Percentiles rank a stretch among this genome's conserved stretches.
Evolutionary conservation across 441 rosid genomes (phyloP).

Genomic region (Theobroma grandiflorum): DNA sequence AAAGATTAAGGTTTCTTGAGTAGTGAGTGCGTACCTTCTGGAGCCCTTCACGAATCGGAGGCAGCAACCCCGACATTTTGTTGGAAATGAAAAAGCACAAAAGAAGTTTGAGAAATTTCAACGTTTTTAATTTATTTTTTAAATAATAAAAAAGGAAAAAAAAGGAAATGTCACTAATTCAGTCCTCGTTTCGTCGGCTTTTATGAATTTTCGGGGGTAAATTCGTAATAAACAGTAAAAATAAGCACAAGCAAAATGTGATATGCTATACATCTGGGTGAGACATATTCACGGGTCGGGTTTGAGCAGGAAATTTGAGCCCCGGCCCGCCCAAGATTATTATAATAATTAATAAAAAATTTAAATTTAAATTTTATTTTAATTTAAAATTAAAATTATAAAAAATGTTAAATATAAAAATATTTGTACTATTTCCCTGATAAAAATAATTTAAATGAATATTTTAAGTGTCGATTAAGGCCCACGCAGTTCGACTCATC

Average conservation of each 20-base stretch:
- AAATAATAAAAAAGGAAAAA: neutral
- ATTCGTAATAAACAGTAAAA: neutral
- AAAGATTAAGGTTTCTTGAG: neutral
- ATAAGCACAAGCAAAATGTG: neutral
- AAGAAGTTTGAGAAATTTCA: neutral
- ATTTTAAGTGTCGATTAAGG: too few relatives aligned
- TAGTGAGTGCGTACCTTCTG: neutral
- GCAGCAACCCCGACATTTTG: neutral
- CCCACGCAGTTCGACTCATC: too few relatives aligned
- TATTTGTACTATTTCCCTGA: too few relatives aligned
- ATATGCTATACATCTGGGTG: too few relatives aligned
- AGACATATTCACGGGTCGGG: too few relatives aligned
- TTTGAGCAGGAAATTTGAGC: too few relatives aligned
- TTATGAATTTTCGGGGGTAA: neutral
- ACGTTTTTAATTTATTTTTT: neutral
- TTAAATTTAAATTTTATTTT: too few relatives aligned
- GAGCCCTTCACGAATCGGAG: conserved; percentile 6
- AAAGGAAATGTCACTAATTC: neutral
- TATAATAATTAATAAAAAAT: too few relatives aligned
- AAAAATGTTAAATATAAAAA: too few relatives aligned
- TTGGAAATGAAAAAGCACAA: neutral
- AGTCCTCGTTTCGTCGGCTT: neutral
- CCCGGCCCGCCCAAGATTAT: too few relatives aligned
- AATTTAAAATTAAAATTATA: too few relatives aligned
- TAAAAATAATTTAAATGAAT: too few relatives aligned